Evolutionary conservation across 371 early-diverging fungal genomes (phyloP), one percentile per base, ranked within the genome.

Genomic region (Mucor saturninus): DNA sequence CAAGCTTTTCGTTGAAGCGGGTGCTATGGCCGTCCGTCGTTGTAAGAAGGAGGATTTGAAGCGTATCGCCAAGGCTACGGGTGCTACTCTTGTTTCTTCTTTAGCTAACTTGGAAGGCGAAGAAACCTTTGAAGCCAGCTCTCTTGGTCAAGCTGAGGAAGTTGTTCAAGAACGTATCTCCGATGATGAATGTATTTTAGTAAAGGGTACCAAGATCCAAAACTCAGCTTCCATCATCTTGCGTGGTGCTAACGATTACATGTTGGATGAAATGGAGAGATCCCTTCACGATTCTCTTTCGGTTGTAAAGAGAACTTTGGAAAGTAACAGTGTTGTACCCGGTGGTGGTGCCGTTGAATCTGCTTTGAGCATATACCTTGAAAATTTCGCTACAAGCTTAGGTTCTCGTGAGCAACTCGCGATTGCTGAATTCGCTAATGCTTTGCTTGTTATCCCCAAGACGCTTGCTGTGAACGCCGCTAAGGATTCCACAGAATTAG

Each of bases 261-360:
- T 96, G 93, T 77, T 99, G 65, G 99, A 99, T 69, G 99, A 99
- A 85, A 99, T 99, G 98, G 99, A 99, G 76, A 89, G 99, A 65
- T 93, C 97, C 31, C 68, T 99, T 61, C 99, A 99, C 75, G 99
- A 99, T 83, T 87, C 95, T 32, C 79, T 99, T 62, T 97, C 97
- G 69, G 97, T 97, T 35, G 94, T 99, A 59, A 99, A 99, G 89
- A 86, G 99, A 54, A 99, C 99, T 7, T 80, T 99, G 53, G 99
- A 99, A 80, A 93, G 94, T 65, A 95, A 96, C 69, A 89, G 91
- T 35, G 96, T 99, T 42, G 99, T 99, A 26, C 99, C 99, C 43
- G 99, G 99, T 72, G 99, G 99, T 64, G 99, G 99, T 59, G 95
- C 99, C 13, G 98, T 99, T 45, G 99, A 99, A 79, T 85, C 95